phyloP scores from a whole-genome alignment of 805 yeast species.

The Metschnikowia santaceciliae region DNA sequence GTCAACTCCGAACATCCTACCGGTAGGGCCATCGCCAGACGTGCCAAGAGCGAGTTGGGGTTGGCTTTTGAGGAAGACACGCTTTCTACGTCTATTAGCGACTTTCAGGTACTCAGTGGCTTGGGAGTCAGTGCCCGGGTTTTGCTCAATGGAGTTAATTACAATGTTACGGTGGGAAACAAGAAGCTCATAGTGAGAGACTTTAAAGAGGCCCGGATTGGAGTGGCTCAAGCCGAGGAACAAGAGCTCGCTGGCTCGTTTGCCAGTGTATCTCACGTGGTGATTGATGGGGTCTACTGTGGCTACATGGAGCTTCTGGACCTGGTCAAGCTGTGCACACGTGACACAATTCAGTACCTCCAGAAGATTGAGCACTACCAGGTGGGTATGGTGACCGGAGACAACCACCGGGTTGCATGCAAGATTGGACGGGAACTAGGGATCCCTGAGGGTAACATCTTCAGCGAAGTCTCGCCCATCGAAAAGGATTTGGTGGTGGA shows the following conservation, averaged over 20 bases:
- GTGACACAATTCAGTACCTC: constrained; percentile 54
- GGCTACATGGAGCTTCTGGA: constrained; percentile 73
- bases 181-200: constrained; percentile 32
- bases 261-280: constrained; percentile 52
- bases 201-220: constrained; percentile 13
- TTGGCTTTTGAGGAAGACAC: constrained; percentile 28
- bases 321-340: constrained; percentile 61
- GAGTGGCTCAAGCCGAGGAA: constrained; percentile 10
- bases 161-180: constrained; percentile 47
- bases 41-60: constrained; percentile 26
- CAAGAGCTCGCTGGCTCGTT: constrained; percentile 19
- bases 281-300: constrained; percentile 51
- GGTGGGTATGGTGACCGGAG: constrained; percentile 91
- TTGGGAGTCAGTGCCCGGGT: constrained; percentile 42
- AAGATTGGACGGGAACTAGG: constrained; percentile 65
- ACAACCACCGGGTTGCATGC: constrained; percentile 57
- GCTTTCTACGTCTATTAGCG: constrained; percentile 27
- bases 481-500: constrained; percentile 69
- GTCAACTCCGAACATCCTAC: constrained; percentile 81
- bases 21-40: constrained; percentile 61
- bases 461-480: constrained; percentile 72
- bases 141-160: constrained; percentile 7
- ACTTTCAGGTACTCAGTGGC: constrained; percentile 40
- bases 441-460: constrained; percentile 58
- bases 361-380: constrained; percentile 45